phyloP scores from a whole-genome alignment of 768 basidiomycete genomes.

The Boletus rufocinnamomeus region DNA sequence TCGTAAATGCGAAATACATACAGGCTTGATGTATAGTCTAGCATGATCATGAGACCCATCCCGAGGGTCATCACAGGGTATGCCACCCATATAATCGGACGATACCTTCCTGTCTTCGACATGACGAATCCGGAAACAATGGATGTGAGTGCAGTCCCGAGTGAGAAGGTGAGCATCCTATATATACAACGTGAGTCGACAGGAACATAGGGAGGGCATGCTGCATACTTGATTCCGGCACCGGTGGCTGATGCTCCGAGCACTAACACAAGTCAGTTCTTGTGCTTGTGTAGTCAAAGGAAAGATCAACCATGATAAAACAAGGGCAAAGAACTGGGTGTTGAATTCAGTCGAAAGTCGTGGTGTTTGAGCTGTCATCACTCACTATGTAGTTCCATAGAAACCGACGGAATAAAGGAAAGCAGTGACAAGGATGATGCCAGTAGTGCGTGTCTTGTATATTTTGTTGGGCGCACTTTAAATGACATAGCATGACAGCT shows the following conservation, averaged over 20 bases:
- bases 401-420: constrained; percentile 69
- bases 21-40: too few relatives aligned
- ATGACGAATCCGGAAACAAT: constrained; percentile 58
- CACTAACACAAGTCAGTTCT: constrained; percentile 32
- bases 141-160: constrained; percentile 46
- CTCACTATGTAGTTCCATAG: constrained; percentile 46
- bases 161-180: constrained; percentile 62
- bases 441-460: constrained; percentile 67
- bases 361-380: neutral
- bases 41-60: constrained; percentile 16
- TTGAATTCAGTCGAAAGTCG: neutral
- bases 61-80: constrained; percentile 62
- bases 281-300: too few relatives aligned
- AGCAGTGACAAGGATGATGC: constrained; percentile 53
- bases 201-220: constrained; percentile 1
- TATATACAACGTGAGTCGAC: neutral
- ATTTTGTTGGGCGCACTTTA: neutral
- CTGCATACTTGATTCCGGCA: constrained; percentile 59
- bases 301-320: too few relatives aligned
- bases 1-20: too few relatives aligned
- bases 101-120: constrained; percentile 58
- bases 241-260: constrained; percentile 73
- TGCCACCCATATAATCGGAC: constrained; percentile 61
- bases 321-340: constrained; percentile 46
- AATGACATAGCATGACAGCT: constrained; percentile 3